These are phyloP conservation scores for Mortierella sp. DNA, from an alignment of 371 early-diverging fungal species.

Conservation along the genomic window DNA sequence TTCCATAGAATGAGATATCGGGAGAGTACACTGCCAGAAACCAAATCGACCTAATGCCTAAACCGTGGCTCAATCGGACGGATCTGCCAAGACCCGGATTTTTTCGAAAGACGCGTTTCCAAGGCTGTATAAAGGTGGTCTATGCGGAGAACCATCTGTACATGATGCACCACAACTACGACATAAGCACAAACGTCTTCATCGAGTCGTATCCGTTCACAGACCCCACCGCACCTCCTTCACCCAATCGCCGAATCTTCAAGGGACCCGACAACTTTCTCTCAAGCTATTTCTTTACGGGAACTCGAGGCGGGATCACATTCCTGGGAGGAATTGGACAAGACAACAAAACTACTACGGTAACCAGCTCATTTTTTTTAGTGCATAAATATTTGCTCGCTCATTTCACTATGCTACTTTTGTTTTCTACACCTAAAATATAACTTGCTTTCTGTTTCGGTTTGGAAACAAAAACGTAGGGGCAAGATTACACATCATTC, in stretches of 20 bases:
- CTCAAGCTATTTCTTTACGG: not conserved
- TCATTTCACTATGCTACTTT: too few species aligned
- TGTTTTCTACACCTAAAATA: too few species aligned
- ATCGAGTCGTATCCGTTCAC: not conserved
- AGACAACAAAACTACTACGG: not conserved
- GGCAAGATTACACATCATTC: too few species aligned
- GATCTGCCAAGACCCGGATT: not conserved
- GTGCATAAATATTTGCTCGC: too few species aligned
- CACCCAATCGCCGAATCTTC: not conserved
- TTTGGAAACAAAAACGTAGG: too few species aligned
- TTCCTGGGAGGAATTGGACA: not conserved
- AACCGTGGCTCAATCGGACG: not conserved
- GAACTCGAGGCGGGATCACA: not conserved
- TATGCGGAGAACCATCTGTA: not conserved
- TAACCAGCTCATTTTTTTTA: too few species aligned
- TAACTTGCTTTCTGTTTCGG: too few species aligned
- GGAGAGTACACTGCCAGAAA: not conserved
- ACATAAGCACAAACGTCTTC: not conserved
- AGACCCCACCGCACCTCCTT: not conserved
- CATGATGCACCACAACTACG: not conserved
- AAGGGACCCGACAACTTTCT: not conserved
- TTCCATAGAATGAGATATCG: not conserved
- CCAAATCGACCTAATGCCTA: too few species aligned
- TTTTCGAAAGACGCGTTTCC: not conserved
- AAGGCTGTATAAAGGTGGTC: not conserved